Evolutionary conservation across 148 eudicot genomes (phyloP), one percentile per base, ranked within the genome.

Genomic region (Pouteria glomerata): DNA sequence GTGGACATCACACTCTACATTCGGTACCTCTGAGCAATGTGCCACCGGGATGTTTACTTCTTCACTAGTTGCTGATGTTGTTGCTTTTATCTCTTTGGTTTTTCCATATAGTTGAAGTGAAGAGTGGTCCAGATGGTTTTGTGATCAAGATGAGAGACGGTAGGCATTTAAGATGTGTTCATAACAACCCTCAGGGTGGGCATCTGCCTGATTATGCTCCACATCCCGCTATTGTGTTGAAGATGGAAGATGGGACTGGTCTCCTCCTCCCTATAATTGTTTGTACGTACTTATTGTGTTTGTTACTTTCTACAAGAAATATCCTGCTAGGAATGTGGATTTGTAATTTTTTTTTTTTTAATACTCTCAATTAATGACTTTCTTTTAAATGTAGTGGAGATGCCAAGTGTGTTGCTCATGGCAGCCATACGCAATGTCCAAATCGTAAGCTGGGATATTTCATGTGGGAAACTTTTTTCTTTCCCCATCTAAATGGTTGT

Each of bases 201-300:
- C 89, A 89, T 79, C 82, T 90, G n/a, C 94, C 93, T 57, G 94
- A 91, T 86, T 89, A 86, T 74, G 89, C 92, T 62, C 94, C 99
- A 24, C 99, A 95, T 83, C 97, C 97, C 18, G 99, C 97, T 26
- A 91, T 95, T 62, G 99, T 95, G 37, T 78, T 95, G 69, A 95
- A 88, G 84, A 95, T 95, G 96, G 99, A 95, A 84, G 99, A 95
- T 71, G 99, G 92, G 75, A 89, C 93, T 3, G 97, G 88, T 61
- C 88, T 95, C 76, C 96, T 95, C 67, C 89, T 95, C 35, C 99
- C 99, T 3, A 90, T 95, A 31, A 85, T 95, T 76, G 99, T 91
- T 83, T 83, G 99, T 95, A 91, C 52, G 99, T 84, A 39, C 74
- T 63, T 74, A 2, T 6, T 18, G 34, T 1, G 35, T 56, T 66